Conservation (phyloP, 176 grass and related monocot genomes). For the Oryza rufipogon region DNA sequence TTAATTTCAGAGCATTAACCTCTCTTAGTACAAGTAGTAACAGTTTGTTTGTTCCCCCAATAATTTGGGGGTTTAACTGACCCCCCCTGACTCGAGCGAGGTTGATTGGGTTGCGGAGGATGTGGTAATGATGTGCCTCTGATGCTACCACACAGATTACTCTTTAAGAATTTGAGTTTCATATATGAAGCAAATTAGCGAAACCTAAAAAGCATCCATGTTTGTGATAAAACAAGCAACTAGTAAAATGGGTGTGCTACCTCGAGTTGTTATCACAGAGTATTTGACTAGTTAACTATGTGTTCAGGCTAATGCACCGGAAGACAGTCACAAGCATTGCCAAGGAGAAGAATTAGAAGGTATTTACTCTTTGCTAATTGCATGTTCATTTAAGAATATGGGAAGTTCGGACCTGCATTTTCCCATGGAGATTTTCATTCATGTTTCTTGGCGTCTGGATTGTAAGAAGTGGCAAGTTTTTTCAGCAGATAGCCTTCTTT, state of each 20-base stretch:
- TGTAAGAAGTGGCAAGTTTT: neutral
- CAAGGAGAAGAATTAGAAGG: conserved; percentile 36
- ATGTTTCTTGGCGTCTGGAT: neutral
- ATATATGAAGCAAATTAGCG: neutral
- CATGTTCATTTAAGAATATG: conserved; percentile 29
- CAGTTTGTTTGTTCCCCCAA: no score
- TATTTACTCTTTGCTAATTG: conserved; percentile 27
- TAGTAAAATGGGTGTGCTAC: neutral
- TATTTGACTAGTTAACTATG: conserved; percentile 6
- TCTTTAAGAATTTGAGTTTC: neutral
- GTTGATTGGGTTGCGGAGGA: neutral
- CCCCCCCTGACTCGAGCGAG: neutral
- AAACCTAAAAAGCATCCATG: neutral
- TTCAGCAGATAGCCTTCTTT: neutral
- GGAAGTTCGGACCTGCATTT: neutral
- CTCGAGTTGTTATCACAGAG: neutral
- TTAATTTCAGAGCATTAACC: no score
- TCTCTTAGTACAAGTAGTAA: no score
- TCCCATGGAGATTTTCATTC: neutral
- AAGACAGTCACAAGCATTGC: conserved; percentile 32
- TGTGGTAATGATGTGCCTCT: conserved; percentile 18
- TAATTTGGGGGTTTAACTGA: no score
- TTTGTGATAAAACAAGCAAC: neutral
- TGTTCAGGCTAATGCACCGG: conserved; percentile 40
- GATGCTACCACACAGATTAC: neutral